Evolutionary conservation across 129 eudicot genomes (phyloP).

Genomic region (Flaveria trinervia): DNA sequence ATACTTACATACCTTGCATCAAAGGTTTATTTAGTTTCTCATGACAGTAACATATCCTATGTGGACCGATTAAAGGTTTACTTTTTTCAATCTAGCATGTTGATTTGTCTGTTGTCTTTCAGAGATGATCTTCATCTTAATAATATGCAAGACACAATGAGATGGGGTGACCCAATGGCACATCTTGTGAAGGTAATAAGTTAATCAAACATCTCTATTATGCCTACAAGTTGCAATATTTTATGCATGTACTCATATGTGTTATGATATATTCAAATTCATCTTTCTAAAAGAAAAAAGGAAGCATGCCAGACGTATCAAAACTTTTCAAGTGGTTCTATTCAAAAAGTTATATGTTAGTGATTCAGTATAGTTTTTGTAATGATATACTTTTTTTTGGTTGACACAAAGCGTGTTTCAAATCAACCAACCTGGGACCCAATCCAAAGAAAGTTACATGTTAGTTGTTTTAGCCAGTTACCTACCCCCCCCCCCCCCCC

Average conservation of each 20-base stretch:
- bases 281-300: neutral
- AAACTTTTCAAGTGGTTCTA: neutral
- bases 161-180: slow-evolving; percentile 97
- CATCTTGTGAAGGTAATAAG: slow-evolving; percentile 64
- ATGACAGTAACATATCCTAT: neutral
- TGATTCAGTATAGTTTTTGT: neutral
- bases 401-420: neutral
- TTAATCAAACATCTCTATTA: slow-evolving; percentile 2
- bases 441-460: neutral
- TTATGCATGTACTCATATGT: neutral
- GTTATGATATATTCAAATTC: neutral
- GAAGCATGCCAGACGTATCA: neutral
- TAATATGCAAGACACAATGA: slow-evolving; percentile 61
- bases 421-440: neutral
- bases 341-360: neutral
- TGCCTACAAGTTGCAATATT: neutral
- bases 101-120: neutral
- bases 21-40: no score
- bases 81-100: neutral
- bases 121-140: slow-evolving; percentile 94
- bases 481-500: neutral
- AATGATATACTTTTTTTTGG: no score
- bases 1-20: neutral
- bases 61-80: neutral
- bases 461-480: neutral